Percentiles rank a stretch among this genome's conserved stretches.
Conservation (phyloP, 805 yeast genomes). For the Hanseniaspora vineae region DNA sequence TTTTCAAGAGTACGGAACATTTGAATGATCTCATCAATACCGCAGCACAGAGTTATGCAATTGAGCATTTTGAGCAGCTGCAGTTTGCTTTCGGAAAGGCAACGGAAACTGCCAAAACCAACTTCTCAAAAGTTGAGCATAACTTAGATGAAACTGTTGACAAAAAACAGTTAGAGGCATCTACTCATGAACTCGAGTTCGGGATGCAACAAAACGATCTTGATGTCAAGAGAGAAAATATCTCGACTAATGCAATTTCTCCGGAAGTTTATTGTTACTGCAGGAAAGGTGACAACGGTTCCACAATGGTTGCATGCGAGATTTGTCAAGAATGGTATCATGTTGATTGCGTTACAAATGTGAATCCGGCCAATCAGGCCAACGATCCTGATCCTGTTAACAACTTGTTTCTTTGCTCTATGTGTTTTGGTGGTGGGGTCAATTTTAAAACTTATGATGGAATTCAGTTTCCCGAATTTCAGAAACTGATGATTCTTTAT, state of each 20-base stretch:
- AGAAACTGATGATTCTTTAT: slow-evolving; percentile 10
- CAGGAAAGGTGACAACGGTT: slow-evolving; percentile 42
- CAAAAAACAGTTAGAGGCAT: too few species aligned
- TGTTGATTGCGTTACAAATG: slow-evolving; percentile 29
- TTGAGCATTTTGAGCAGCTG: too few species aligned
- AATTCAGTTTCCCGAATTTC: slow-evolving; percentile 11
- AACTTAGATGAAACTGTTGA: too few species aligned
- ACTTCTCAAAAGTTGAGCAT: too few species aligned
- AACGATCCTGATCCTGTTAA: slow-evolving; percentile 16
- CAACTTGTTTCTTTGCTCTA: slow-evolving; percentile 38
- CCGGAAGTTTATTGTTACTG: slow-evolving; percentile 41
- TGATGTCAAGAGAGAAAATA: neutral
- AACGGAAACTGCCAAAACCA: too few species aligned
- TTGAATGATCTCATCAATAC: too few species aligned
- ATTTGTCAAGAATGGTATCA: slow-evolving; percentile 65
- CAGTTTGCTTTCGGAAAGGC: too few species aligned
- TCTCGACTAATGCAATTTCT: neutral
- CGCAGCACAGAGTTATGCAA: too few species aligned
- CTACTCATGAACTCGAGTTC: too few species aligned
- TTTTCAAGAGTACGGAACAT: too few species aligned
- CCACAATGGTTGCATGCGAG: slow-evolving; percentile 58
- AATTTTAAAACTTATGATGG: slow-evolving; percentile 10
- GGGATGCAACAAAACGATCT: neutral
- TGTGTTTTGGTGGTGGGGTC: slow-evolving; percentile 31
- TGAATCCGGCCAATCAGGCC: slow-evolving; percentile 26